A percentile compares a stretch with the other conserved stretches of the same genome.
Conservation (phyloP, 768 basidiomycete species). For the Hygrocybe coccinea region DNA sequence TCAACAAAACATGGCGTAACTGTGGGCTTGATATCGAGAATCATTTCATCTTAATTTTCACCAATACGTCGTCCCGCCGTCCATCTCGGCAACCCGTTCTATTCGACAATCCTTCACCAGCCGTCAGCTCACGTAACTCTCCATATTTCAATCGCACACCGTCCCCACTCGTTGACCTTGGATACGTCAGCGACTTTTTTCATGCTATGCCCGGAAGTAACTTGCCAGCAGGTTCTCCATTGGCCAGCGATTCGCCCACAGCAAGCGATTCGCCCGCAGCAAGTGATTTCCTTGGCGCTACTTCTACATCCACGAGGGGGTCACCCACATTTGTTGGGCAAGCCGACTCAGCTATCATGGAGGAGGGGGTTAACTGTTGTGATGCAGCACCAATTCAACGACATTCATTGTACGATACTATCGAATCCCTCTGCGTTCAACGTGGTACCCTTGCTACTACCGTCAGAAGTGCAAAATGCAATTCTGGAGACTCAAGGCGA, state of each 20-base stretch:
- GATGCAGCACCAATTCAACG: neutral
- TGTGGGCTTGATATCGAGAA: neutral
- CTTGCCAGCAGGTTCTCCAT: neutral
- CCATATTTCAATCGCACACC: neutral
- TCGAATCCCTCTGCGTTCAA: neutral
- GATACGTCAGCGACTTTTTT: neutral
- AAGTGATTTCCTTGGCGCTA: neutral
- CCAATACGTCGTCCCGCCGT: neutral
- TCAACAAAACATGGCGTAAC: neutral
- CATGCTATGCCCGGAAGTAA: neutral
- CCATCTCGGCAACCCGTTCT: neutral
- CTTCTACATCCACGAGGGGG: neutral
- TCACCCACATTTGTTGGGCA: neutral
- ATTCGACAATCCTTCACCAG: neutral
- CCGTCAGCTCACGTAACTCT: neutral
- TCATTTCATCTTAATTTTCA: neutral
- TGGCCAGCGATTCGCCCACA: neutral
- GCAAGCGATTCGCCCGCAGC: neutral
- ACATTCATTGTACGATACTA: neutral
- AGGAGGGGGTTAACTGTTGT: neutral
- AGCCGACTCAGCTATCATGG: neutral
- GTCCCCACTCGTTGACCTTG: neutral
- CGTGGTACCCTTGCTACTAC: neutral
- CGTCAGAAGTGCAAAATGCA: neutral
- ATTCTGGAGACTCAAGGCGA: neutral